Conservation (phyloP, 2,329 filamentous ascomycete species). For the Penicillium sp. region DNA sequence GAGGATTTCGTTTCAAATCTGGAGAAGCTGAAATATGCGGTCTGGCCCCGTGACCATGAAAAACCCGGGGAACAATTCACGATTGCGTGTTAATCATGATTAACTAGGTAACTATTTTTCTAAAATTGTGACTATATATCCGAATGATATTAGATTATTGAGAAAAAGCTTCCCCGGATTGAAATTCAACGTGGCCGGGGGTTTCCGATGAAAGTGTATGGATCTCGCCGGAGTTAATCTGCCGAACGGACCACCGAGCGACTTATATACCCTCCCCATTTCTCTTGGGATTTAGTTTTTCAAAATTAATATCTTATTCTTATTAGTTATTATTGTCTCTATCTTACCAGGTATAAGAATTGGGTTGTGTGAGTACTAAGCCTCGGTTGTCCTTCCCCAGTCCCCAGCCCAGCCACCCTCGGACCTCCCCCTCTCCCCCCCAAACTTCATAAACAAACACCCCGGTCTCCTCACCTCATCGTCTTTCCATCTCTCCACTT, state of each 20-base stretch:
- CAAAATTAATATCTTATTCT: background rate
- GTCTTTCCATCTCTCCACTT: slow-evolving; percentile 12
- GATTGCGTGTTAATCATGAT: no score
- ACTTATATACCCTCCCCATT: background rate
- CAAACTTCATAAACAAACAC: slow-evolving; percentile 14
- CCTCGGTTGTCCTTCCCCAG: slow-evolving; percentile 9
- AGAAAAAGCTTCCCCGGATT: background rate
- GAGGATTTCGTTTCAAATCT: no score
- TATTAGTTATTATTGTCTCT: background rate
- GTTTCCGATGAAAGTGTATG: slow-evolving; percentile 21
- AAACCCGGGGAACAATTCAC: background rate
- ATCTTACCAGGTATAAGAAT: background rate
- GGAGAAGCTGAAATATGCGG: no score
- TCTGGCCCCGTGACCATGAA: no score
- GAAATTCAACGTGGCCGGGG: slow-evolving; percentile 8
- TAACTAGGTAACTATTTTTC: no score
- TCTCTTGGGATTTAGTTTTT: background rate
- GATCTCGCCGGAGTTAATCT: slow-evolving; percentile 20
- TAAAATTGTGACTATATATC: no score
- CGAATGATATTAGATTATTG: no score
- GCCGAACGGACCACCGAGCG: slow-evolving; percentile 9
- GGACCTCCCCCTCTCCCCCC: background rate
- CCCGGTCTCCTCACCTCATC: slow-evolving; percentile 2
- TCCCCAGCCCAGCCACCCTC: slow-evolving; percentile 21
- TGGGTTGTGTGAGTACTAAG: background rate